Base-by-base conservation (phyloP, 768 basidiomycete species). In the Naganishia vishniacii region DNA sequence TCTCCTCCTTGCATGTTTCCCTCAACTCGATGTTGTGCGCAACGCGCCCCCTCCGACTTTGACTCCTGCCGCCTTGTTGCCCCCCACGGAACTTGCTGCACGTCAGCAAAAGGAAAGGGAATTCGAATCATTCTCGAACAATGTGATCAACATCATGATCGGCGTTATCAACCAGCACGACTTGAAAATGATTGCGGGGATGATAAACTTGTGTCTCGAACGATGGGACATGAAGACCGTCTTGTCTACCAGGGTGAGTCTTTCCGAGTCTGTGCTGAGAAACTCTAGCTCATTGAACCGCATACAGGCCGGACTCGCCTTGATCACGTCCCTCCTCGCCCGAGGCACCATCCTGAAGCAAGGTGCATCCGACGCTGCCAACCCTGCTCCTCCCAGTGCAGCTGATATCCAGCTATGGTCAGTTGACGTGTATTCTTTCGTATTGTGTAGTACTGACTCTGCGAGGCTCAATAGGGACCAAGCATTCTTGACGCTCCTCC, bases 1-100 rank as follows among this genome's bases (percentile, higher is more conserved):
- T 1, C 85, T 98, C 26, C 83, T 98, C 37, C 86, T 95, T 49
- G 93, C 93, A 0, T 94, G 91, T 72, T 98, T 97, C 80, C 84
- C 83, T 65, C 92, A 97, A 75, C 82, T 98, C 62, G 94, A 97
- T 73, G 91, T 98, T 18, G 86, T 98, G 53, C 81, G 82, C 68
- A 80, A 89, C 56, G 88, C 91, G 3, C 83, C 84, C 11, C 49
- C 71, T 5, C 49, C 69, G 56, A 34, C 64, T 42, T n/a, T 67
- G 74, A 85, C 88, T 68, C 83, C 83, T 4, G 70, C 78, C 3
- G 85, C 85, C 69, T 82, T 83, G 48, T 64, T 73, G 16, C 69
- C 72, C 41, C 73, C 79, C 80, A 45, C 70, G 7, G 72, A 70
- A 40, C 65, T 72, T 25, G 74, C 73, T 53, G 60, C 71, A 18